Conservation (phyloP, 345 rosid species). For the Hibiscus syriacus region DNA sequence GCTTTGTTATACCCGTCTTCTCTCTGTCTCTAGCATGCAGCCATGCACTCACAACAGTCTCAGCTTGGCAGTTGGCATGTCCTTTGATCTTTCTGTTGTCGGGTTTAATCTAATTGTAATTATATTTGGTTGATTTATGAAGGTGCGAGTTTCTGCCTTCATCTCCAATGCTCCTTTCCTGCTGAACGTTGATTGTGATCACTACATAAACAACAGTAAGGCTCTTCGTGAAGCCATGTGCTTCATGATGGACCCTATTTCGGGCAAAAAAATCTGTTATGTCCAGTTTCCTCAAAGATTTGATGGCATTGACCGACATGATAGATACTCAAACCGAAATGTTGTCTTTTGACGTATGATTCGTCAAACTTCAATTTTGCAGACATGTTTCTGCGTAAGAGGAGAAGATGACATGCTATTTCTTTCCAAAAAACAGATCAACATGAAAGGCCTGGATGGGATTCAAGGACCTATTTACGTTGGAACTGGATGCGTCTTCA, state of each 20-base stretch:
- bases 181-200: slow-evolving; percentile 82
- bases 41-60: not conserved
- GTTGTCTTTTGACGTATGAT: slow-evolving; percentile 58
- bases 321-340: slow-evolving; percentile 74
- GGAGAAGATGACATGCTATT: not conserved
- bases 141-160: slow-evolving; percentile 71
- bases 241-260: slow-evolving; percentile 82
- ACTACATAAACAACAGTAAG: slow-evolving; percentile 76
- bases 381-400: not conserved
- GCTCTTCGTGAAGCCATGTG: slow-evolving; percentile 84
- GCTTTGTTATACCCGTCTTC: slow-evolving; percentile 42
- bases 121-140: slow-evolving; percentile 8
- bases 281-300: slow-evolving; percentile 88
- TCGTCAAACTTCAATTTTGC: not conserved
- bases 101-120: slow-evolving; percentile 6
- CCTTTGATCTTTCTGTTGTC: not conserved
- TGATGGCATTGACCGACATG: slow-evolving; percentile 70
- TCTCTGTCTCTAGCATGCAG: not conserved
- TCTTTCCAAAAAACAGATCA: slow-evolving; percentile 44
- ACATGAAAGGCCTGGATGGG: slow-evolving; percentile 94
- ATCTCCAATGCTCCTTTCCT: slow-evolving; percentile 74
- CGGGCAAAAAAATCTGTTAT: slow-evolving; percentile 67
- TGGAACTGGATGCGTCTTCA: slow-evolving; percentile 90
- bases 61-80: slow-evolving; percentile 1
- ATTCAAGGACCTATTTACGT: slow-evolving; percentile 92